Conservation (phyloP, 345 rosid genomes). For the Citrus inodora region DNA sequence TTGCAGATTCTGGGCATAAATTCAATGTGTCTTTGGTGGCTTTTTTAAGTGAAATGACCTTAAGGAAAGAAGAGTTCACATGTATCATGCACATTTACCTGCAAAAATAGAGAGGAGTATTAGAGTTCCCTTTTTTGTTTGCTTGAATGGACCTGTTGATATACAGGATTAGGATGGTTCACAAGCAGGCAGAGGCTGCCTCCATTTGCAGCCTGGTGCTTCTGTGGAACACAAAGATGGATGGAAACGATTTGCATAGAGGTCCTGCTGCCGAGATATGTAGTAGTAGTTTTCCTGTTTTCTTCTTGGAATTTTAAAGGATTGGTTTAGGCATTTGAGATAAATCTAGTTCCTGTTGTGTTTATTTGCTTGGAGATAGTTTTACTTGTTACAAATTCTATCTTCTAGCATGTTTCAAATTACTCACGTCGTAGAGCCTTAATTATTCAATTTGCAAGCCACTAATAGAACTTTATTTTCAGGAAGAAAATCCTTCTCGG, state of each 20-base stretch:
- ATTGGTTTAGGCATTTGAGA: neutral
- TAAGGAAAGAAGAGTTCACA: neutral
- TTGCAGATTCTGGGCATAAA: neutral
- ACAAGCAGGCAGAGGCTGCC: neutral
- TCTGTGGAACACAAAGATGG: neutral
- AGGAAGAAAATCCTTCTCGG: constrained; percentile 91
- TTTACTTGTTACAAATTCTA: neutral
- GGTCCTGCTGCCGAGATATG: neutral
- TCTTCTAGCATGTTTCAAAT: neutral
- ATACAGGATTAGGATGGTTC: neutral
- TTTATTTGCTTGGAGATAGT: neutral
- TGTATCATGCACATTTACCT: neutral
- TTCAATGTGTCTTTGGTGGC: too few species aligned
- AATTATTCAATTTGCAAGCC: neutral
- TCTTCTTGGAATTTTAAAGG: neutral
- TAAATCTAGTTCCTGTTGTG: neutral
- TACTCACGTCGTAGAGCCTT: neutral
- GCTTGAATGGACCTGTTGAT: neutral
- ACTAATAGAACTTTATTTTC: constrained; percentile 23
- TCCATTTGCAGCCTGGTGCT: neutral
- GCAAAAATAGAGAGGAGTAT: neutral
- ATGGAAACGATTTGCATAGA: neutral
- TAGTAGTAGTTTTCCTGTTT: neutral
- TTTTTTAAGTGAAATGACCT: neutral
- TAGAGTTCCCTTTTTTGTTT: neutral